A percentile compares a stretch with the other conserved stretches of the same genome.
phyloP scores from a whole-genome alignment of 768 basidiomycete species.

The Pulveroboletus sp. region DNA sequence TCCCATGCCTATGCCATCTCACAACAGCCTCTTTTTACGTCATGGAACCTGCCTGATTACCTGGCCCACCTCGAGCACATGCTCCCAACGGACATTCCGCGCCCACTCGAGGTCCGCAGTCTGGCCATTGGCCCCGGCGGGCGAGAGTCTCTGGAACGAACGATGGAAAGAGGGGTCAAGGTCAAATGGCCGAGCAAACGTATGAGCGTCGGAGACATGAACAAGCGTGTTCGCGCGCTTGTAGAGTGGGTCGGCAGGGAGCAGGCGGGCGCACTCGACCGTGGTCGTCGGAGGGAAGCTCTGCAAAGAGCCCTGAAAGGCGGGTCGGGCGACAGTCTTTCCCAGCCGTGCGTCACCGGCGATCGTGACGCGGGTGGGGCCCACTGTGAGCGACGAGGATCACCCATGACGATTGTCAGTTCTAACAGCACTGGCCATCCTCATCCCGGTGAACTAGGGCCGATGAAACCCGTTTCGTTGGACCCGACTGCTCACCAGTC shows the following conservation, averaged over 20 bases:
- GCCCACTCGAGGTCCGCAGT: conserved; percentile 68
- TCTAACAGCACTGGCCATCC: conserved; percentile 14
- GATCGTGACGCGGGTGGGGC: conserved; percentile 14
- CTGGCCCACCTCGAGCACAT: conserved; percentile 82
- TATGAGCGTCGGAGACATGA: conserved; percentile 97
- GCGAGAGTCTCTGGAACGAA: conserved; percentile 57
- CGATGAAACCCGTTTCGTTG: conserved; percentile 3
- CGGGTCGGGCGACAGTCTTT: conserved; percentile 6
- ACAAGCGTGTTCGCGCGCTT: conserved; percentile 86
- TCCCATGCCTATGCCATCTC: conserved; percentile 78
- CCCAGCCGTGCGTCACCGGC: conserved; percentile 9
- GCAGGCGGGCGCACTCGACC: conserved; percentile 73
- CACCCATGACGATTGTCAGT: conserved; percentile 36
- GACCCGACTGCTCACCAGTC: conserved; percentile 21
- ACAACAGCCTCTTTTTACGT: conserved; percentile 75
- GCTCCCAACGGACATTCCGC: conserved; percentile 73
- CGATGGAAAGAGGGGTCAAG: conserved; percentile 75
- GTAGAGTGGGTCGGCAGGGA: conserved; percentile 94
- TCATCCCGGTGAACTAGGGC: conserved; percentile 9
- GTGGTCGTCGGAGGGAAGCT: conserved; percentile 65
- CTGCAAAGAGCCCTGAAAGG: conserved; percentile 51
- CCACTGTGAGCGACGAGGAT: conserved; percentile 13
- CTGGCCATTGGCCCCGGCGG: conserved; percentile 40
- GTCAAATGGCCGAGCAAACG: conserved; percentile 93
- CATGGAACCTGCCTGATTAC: conserved; percentile 94